Evolutionary conservation across 106 monocot species (phyloP), one percentile per base, ranked within the genome.

Genomic region (Iris macrosiphon): DNA sequence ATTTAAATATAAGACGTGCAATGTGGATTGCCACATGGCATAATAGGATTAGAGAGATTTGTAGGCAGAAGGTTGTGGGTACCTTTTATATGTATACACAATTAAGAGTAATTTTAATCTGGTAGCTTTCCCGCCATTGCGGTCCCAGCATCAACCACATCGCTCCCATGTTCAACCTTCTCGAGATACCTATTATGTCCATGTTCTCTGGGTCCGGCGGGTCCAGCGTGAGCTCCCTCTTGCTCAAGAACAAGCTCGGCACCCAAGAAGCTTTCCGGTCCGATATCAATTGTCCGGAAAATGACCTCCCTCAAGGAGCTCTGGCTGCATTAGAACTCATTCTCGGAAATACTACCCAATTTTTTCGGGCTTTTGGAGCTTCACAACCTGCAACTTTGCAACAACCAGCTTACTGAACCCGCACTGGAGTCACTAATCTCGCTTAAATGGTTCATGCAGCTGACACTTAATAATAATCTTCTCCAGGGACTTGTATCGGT

Each of bases 281-380:
- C 19, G 26, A 64, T 85, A 6, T 40, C 60, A 3, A 64, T 75
- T 13, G 49, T 85, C 12, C 34, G 18, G n/a, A 75, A 72, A 21
- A 85, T 85, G 79, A 68, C 65, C 11, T 27, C 30, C 1, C 38
- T 76, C 15, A 34, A 48, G 33, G 57, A 84, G 75, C 72, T 84
- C 34, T 84, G 84, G 84, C 49, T 84, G 4, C 71, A 85, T 24
- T 72, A 68, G n/a, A 85, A 85, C 54, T 39, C 49, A 13, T 85
- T 85, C 76, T 65, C 76, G 24, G 79, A 79, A 3, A 62, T 79
- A 17, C 19, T 85, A 1, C 85, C 79, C 18, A 68, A 85, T 52
- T 66, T 85, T 39, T 69, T 79, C 14, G 69, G 46, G 7, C 61
- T 79, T 3, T 18, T 18, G 2, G 14, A 45, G 40, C 47, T 85